Conservation (phyloP, 768 basidiomycete genomes). For the Chalciporus chontae region DNA sequence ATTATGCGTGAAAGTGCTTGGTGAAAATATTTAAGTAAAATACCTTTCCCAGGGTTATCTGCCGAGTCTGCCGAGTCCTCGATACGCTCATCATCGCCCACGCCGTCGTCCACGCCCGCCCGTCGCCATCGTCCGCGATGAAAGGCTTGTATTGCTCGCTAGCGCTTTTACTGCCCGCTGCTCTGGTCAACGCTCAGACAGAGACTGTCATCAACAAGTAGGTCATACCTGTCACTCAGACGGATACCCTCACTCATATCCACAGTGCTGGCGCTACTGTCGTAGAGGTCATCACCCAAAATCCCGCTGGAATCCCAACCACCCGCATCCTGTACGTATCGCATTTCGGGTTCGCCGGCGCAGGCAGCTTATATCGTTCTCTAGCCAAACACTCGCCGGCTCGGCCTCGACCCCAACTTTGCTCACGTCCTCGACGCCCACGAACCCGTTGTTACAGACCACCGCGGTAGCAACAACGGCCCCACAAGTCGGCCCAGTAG, state of each 20-base stretch:
- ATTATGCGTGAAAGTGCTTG: not conserved
- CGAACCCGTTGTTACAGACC: conserved; percentile 14
- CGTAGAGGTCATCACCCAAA: conserved; percentile 44
- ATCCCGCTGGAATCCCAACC: conserved; percentile 35
- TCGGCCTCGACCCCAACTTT: conserved; percentile 3
- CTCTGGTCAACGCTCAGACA: conserved; percentile 41
- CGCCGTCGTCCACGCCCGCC: too few relatives aligned
- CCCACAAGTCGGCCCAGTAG: conserved; percentile 41
- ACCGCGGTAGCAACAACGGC: conserved; percentile 21
- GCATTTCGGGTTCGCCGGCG: not conserved
- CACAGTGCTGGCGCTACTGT: conserved; percentile 49
- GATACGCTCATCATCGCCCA: too few relatives aligned
- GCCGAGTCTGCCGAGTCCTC: conserved; percentile 23
- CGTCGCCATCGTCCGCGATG: conserved; percentile 17
- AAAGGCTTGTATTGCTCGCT: conserved; percentile 10
- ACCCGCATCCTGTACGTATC: conserved; percentile 44
- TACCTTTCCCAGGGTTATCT: conserved; percentile 15
- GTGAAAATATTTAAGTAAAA: not conserved
- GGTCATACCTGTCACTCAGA: conserved; percentile 15
- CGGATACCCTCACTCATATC: conserved; percentile 12
- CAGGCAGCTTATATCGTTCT: conserved; percentile 7
- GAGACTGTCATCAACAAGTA: conserved; percentile 47
- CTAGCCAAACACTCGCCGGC: conserved; percentile 14
- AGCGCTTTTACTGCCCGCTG: conserved; percentile 16
- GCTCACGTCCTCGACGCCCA: conserved; percentile 11